phyloP scores from a whole-genome alignment of 805 yeast species.

The Isabelozyma rhagii region DNA sequence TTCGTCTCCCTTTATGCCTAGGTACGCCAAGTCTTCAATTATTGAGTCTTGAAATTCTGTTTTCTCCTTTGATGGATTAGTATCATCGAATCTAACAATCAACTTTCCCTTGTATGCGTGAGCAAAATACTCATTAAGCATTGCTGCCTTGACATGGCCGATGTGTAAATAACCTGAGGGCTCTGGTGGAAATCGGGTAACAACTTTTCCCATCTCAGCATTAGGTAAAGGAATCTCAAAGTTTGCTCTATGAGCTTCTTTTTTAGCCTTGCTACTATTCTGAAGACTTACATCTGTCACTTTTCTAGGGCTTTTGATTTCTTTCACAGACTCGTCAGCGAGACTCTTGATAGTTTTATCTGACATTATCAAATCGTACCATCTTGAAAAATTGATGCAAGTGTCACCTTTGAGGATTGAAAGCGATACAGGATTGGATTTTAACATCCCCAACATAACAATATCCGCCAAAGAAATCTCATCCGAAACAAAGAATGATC shows the following conservation, averaged over 20 bases:
- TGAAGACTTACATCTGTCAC: slow-evolving; percentile 35
- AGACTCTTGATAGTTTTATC: slow-evolving; percentile 67
- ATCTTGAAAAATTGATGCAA: slow-evolving; percentile 84
- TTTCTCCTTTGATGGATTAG: slow-evolving; percentile 97
- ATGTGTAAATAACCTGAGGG: slow-evolving; percentile 99
- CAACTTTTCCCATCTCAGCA: slow-evolving; percentile 92
- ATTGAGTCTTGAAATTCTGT: slow-evolving; percentile 92
- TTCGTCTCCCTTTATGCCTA: slow-evolving; percentile 91
- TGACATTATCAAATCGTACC: slow-evolving; percentile 79
- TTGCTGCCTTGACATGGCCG: slow-evolving; percentile 99
- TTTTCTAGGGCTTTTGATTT: slow-evolving; percentile 73
- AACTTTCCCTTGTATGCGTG: slow-evolving; percentile 93
- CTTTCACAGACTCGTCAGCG: slow-evolving; percentile 63
- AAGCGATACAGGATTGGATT: slow-evolving; percentile 92
- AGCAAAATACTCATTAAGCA: slow-evolving; percentile 95
- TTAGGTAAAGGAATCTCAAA: slow-evolving; percentile 90
- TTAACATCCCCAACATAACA: slow-evolving; percentile 90
- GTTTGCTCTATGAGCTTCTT: slow-evolving; percentile 90
- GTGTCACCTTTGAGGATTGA: slow-evolving; percentile 82
- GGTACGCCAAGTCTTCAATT: slow-evolving; percentile 82
- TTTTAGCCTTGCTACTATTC: slow-evolving; percentile 52
- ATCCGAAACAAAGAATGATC: slow-evolving; percentile 74
- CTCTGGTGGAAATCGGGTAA: slow-evolving; percentile 99
- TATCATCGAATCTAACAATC: slow-evolving; percentile 95
- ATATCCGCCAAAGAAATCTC: slow-evolving; percentile 71